phyloP scores from a whole-genome alignment of 768 basidiomycete species.

The Podaxis pistillaris region DNA sequence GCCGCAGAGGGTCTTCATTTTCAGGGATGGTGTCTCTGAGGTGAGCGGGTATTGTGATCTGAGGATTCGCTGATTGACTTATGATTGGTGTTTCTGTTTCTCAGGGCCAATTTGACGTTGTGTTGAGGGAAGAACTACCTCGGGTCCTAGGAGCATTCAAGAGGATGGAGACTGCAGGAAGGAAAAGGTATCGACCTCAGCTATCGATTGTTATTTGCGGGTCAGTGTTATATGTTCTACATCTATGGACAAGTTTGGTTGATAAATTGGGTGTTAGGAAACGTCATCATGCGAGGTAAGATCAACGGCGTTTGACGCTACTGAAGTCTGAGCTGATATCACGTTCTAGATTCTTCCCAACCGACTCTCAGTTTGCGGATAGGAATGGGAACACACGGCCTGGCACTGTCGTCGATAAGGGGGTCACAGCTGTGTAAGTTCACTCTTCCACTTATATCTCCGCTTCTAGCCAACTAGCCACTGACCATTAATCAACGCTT shows the following conservation, averaged over 20 bases:
- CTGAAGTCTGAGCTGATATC: conserved; percentile 18
- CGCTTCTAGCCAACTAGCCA: not conserved
- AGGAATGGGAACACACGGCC: conserved; percentile 75
- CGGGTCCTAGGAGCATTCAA: conserved; percentile 61
- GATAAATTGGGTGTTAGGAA: conserved; percentile 38
- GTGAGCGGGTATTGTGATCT: conserved; percentile 28
- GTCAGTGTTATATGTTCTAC: conserved; percentile 20
- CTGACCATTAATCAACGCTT: not conserved
- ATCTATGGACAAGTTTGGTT: not conserved
- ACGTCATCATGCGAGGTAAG: conserved; percentile 57
- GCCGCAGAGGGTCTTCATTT: conserved; percentile 70
- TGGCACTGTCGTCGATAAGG: conserved; percentile 79
- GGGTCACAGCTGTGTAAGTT: conserved; percentile 66
- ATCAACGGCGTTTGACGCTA: not conserved
- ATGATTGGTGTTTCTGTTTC: not conserved
- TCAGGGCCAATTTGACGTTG: conserved; percentile 74
- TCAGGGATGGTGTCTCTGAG: conserved; percentile 82
- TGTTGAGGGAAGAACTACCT: conserved; percentile 59
- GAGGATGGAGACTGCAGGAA: conserved; percentile 40
- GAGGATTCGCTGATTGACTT: not conserved
- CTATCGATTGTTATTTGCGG: conserved; percentile 81
- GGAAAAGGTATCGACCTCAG: conserved; percentile 52
- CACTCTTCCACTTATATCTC: not conserved
- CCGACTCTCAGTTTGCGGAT: conserved; percentile 46
- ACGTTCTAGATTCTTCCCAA: conserved; percentile 51